phyloP scores from a whole-genome alignment of 2,329 filamentous ascomycete genomes.

The Paecilomyces sp. region DNA sequence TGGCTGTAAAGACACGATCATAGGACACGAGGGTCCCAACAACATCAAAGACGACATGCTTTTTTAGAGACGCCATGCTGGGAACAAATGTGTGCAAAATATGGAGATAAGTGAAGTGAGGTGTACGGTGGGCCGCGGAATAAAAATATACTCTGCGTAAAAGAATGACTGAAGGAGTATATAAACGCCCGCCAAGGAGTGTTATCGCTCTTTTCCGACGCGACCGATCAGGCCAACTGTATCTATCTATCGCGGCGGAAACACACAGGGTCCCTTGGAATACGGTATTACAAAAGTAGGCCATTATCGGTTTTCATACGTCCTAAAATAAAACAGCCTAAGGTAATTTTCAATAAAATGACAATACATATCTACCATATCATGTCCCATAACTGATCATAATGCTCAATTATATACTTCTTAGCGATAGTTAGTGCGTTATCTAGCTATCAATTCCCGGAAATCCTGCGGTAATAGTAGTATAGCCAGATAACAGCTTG shows the following conservation, averaged over 20 bases:
- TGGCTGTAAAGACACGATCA: slow-evolving; percentile 32
- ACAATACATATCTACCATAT: neutral
- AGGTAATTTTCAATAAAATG: neutral
- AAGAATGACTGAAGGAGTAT: neutral
- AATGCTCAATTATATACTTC: neutral
- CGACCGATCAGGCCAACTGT: neutral
- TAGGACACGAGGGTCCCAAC: slow-evolving; percentile 44
- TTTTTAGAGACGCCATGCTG: slow-evolving; percentile 10
- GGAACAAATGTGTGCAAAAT: neutral
- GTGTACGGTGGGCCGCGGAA: neutral
- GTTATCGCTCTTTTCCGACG: neutral
- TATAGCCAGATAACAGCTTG: neutral
- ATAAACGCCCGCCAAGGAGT: neutral
- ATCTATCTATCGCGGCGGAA: neutral
- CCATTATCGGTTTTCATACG: neutral
- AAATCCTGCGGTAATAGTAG: neutral
- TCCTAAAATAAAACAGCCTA: neutral
- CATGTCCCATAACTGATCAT: neutral
- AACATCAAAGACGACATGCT: slow-evolving; percentile 46
- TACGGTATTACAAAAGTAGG: neutral
- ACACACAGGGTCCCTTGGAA: neutral
- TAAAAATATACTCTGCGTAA: neutral
- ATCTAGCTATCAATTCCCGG: neutral
- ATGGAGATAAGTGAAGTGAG: neutral
- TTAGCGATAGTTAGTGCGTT: neutral